Base-by-base conservation (phyloP, 1,284 basidiomycete species). In the Ceratobasidium sp. region DNA sequence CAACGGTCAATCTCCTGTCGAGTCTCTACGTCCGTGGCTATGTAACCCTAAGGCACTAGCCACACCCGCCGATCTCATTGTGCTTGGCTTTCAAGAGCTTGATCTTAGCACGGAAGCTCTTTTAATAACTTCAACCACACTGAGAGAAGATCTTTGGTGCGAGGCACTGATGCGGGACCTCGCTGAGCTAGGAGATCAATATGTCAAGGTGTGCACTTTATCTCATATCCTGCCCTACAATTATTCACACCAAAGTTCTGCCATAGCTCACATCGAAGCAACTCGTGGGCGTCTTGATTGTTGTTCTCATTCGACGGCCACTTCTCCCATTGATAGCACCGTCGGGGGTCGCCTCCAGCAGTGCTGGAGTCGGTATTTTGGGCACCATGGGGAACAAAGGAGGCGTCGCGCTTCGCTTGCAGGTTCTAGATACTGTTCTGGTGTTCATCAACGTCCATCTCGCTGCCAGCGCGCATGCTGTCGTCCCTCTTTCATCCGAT, bases 381-480 rank as follows among this genome's bases (percentile, higher is more conserved):
- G 90, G 91, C 43, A 82, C 92, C 46, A 88, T 93, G 90, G 91
- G 75, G 7, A 76, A 76, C 43, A 76, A 76, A 55, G 75, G 74
- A 16, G 74, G 74, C 3, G 74, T 75, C 9, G 74, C 74, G 4
- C 21, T 75, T 16, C 72, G 72, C 35, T 58, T 75, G 30, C 57
- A 73, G 46, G 54, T 75, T n/a, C 62, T 73, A 49, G 74, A 75
- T 35, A 86, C 84, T 0, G 80, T 83, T 0, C 76, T 93, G 38
- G 91, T 91, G 0, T 92, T 93, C 76, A 88, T 93, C 30, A 91
- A 91, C 77, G 83, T 91, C 5, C 91, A 93, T 80, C 83, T 93
- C 7, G 91, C 91, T 0, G 91, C 91, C 21, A 90, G 93, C 76
- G 81, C 84, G 21, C 62, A 62, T 26, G 58, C 62, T 5, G 59